Evolutionary conservation across 805 yeast genomes (phyloP), one percentile per base, ranked within the genome.

Genomic region (Yarrowia osloensis): DNA sequence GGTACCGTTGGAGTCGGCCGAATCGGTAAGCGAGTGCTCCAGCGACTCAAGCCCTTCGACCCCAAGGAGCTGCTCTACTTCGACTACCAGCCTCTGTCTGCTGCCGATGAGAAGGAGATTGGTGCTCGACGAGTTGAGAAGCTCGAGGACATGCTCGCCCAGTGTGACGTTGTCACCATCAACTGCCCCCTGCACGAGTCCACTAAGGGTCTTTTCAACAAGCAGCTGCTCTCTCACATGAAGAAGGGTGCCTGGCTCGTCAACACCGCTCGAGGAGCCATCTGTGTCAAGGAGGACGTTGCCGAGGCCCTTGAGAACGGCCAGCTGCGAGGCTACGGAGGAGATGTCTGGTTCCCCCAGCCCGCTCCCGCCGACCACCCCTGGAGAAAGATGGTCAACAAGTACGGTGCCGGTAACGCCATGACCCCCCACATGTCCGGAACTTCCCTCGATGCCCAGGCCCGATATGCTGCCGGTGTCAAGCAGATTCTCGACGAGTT

Each of bases 361-460:
- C 63, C 63, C 21, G 63, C 94, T 29, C 91, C 92, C 70, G 79
- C 80, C 66, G 82, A 82, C 76, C 92, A 88, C 74, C 92, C 92
- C 71, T 89, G 95, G 95, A 82, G 91, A 81, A 67, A 80, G 12
- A 84, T 88, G 86, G 74, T 79, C 59, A 88, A 88, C 83, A 79
- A 83, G 73, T 84, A 81, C 71, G 88, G 88, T 68, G 89, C 85
- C 40, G 94, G 94, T 71, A 89, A 90, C 73, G 94, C 93, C 66
- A 88, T 89, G 94, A 88, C 91, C 63, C 92, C 93, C 22, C 95
- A 89, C 75, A 84, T 86, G 71, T 86, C 90, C 66, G 95, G 96
- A 69, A 86, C 94, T 28, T 86, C 91, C 49, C 79, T 89, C 71
- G 94, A 89, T 76, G 94, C 96, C 40, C 95, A 89, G 79, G 80